Conservation (phyloP, 768 basidiomycete species). For the Termitomyces sp. region DNA sequence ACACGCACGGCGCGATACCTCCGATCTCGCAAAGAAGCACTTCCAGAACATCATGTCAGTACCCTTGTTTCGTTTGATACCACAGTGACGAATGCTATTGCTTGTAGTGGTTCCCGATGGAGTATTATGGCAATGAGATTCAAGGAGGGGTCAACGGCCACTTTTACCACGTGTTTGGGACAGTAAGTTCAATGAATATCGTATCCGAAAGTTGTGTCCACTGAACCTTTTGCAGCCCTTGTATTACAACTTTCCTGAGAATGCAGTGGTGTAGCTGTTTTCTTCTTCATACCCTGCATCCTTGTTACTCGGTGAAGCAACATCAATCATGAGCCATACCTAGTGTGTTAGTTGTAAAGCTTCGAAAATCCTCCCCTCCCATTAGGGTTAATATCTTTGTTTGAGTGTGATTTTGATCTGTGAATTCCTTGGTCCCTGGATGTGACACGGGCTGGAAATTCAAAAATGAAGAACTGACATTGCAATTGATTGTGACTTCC, state of each 20-base stretch:
- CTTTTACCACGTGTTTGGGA: constrained; percentile 72
- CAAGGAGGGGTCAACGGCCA: constrained; percentile 63
- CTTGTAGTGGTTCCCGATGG: constrained; percentile 69
- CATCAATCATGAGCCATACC: too few species aligned
- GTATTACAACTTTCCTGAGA: constrained; percentile 46
- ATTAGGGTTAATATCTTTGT: not conserved
- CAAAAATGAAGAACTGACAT: too few species aligned
- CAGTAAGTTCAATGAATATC: constrained; percentile 34
- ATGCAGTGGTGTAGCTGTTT: constrained; percentile 28
- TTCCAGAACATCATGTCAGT: constrained; percentile 60
- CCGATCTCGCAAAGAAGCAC: constrained; percentile 58
- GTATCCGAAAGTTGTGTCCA: not conserved
- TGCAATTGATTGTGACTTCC: too few species aligned
- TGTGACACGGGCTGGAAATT: too few species aligned
- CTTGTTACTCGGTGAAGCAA: not conserved
- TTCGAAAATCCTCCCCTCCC: not conserved
- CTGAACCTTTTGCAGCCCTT: constrained; percentile 30
- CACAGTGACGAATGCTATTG: not conserved
- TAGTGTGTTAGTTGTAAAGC: not conserved
- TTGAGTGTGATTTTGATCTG: too few species aligned
- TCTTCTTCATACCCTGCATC: not conserved
- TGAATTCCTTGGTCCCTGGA: too few species aligned
- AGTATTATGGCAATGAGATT: constrained; percentile 52
- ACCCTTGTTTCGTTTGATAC: not conserved
- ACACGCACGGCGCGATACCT: constrained; percentile 58